Evolutionary conservation across 2,329 filamentous ascomycete genomes (phyloP).

Genomic region (Colletotrichum acutatum): DNA sequence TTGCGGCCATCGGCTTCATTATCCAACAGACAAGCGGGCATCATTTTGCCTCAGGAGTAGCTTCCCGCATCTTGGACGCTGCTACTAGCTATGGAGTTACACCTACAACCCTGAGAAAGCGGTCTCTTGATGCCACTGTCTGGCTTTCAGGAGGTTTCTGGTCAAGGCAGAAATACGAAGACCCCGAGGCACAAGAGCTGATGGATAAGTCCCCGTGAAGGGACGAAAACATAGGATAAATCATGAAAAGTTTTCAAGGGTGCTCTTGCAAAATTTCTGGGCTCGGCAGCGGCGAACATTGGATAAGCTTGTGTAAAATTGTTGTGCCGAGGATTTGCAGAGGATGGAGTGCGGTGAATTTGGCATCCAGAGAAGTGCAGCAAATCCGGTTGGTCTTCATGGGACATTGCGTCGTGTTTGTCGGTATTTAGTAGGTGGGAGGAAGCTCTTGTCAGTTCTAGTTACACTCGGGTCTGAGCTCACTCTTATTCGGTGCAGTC

Average conservation of each 20-base stretch:
- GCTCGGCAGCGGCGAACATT: neutral
- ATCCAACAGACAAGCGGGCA: neutral
- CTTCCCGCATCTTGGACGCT: neutral
- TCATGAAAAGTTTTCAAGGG: too few relatives aligned
- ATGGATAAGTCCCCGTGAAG: neutral
- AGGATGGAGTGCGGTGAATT: too few relatives aligned
- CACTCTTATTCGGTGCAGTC: neutral
- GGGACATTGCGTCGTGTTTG: neutral
- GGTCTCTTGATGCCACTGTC: neutral
- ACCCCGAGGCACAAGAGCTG: neutral
- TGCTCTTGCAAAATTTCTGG: neutral
- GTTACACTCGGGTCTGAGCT: neutral
- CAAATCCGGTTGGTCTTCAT: neutral
- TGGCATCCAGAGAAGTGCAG: neutral
- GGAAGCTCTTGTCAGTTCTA: neutral
- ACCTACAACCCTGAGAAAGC: neutral
- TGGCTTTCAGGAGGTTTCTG: neutral
- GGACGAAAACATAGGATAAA: neutral
- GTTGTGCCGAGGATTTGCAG: neutral
- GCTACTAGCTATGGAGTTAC: neutral
- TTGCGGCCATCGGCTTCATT: neutral
- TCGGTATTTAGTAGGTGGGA: neutral
- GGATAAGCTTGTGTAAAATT: neutral
- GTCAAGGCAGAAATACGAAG: neutral
- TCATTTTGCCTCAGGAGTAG: neutral